Conservation (phyloP, 2,329 filamentous ascomycete species). For the Monosporascus sp. region DNA sequence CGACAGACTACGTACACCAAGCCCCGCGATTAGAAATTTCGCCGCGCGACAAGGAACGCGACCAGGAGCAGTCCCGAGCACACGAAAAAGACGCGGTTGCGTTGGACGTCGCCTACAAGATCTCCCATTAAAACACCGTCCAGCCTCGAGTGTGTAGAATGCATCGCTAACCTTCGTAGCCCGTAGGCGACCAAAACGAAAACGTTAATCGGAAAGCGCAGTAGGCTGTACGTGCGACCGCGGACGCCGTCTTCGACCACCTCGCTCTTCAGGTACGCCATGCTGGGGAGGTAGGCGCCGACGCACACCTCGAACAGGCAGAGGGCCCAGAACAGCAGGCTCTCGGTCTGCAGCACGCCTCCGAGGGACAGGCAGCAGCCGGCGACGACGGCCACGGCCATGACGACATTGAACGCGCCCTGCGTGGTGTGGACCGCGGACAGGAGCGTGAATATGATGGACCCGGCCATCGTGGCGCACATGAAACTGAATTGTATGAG, state of each 20-base stretch:
- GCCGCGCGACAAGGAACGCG: too few species aligned
- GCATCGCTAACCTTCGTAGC: too few species aligned
- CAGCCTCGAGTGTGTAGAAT: too few species aligned
- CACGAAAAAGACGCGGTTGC: too few species aligned
- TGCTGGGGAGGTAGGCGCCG: constrained; percentile 53
- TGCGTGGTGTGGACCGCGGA: not conserved
- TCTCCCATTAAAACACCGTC: too few species aligned
- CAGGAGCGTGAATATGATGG: constrained; percentile 31
- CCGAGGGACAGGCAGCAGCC: constrained; percentile 38
- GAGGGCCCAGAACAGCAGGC: constrained; percentile 49
- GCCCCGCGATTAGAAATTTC: too few species aligned
- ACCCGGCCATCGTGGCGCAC: constrained; percentile 23
- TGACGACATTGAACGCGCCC: constrained; percentile 2
- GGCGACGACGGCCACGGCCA: constrained; percentile 27
- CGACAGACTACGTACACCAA: too few species aligned
- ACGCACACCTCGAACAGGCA: constrained; percentile 54
- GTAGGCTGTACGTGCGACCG: constrained; percentile 50
- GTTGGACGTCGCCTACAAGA: too few species aligned
- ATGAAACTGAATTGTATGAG: constrained; percentile 25
- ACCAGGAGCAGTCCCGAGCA: too few species aligned
- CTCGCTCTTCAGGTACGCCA: constrained; percentile 45
- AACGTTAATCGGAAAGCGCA: constrained; percentile 47
- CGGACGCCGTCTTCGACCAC: constrained; percentile 44
- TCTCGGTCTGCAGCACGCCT: constrained; percentile 32
- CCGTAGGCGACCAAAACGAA: constrained; percentile 29